phyloP scores from a whole-genome alignment of 2,329 filamentous ascomycete genomes.

The Pleurostoma richardsiae region DNA sequence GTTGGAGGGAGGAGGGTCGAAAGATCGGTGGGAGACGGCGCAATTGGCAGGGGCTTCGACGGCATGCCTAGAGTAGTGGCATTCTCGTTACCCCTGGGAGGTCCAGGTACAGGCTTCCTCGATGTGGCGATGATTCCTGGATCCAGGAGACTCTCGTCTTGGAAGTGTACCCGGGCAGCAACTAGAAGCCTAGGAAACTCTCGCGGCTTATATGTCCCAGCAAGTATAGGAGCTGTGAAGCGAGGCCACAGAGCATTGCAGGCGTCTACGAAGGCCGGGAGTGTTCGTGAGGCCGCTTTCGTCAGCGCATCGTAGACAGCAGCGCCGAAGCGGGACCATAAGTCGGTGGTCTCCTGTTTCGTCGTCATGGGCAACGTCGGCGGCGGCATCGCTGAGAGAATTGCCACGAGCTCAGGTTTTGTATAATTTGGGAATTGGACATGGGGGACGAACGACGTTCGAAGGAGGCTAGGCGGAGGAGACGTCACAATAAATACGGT shows the following conservation, averaged over 20 bases:
- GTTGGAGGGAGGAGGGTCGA: conserved; percentile 62
- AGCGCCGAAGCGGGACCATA: conserved; percentile 76
- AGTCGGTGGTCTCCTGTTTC: conserved; percentile 53
- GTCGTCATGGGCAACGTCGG: conserved; percentile 43
- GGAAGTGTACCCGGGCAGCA: conserved; percentile 62
- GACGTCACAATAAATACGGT: conserved; percentile 72
- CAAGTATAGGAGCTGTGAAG: conserved; percentile 73
- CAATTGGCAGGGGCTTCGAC: not conserved
- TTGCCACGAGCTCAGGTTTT: conserved; percentile 72
- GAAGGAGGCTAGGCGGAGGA: conserved; percentile 64
- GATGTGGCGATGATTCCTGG: conserved; percentile 49
- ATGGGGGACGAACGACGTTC: conserved; percentile 65
- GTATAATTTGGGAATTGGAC: conserved; percentile 82
- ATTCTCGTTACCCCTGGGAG: conserved; percentile 3
- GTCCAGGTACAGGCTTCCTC: not conserved
- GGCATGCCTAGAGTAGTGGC: not conserved
- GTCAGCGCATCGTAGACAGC: conserved; percentile 85
- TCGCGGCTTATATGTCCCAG: conserved; percentile 67
- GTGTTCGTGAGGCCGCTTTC: conserved; percentile 73
- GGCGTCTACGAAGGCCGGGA: conserved; percentile 65
- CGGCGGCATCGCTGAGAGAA: conserved; percentile 57
- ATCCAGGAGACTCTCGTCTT: conserved; percentile 65
- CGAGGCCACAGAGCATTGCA: conserved; percentile 76
- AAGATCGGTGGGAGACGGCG: conserved; percentile 34
- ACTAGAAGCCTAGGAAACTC: conserved; percentile 84